Percentiles rank a stretch among this genome's conserved stretches.
Evolutionary conservation across 2,329 filamentous ascomycete genomes (phyloP).

Genomic region (Lasiodiplodia gonubiensis): DNA sequence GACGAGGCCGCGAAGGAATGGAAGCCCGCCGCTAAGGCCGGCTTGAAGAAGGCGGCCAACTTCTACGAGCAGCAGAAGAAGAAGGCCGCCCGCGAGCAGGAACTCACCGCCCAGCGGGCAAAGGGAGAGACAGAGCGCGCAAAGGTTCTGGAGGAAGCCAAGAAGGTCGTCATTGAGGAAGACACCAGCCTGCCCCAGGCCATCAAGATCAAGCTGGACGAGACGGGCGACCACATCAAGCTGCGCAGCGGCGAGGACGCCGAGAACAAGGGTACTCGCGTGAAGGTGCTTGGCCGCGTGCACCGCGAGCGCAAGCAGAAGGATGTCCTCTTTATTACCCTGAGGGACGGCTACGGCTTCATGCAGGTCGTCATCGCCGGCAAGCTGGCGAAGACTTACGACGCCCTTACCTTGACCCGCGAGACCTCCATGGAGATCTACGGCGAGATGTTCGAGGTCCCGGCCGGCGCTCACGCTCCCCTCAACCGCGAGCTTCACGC

Average conservation of each 20-base stretch:
- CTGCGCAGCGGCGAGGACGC: slow-evolving; percentile 58
- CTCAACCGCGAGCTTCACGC: slow-evolving; percentile 87
- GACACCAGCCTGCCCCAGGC: slow-evolving; percentile 75
- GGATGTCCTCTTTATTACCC: slow-evolving; percentile 83
- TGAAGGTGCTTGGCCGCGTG: slow-evolving; percentile 81
- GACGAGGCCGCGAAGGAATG: slow-evolving; percentile 69
- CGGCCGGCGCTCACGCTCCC: slow-evolving; percentile 76
- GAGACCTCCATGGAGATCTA: slow-evolving; percentile 86
- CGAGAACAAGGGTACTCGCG: slow-evolving; percentile 69
- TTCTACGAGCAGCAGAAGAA: slow-evolving; percentile 78
- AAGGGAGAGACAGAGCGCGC: slow-evolving; percentile 74
- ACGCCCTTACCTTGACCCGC: slow-evolving; percentile 81
- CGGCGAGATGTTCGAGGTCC: slow-evolving; percentile 84
- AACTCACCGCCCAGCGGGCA: slow-evolving; percentile 72
- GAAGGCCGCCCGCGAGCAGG: slow-evolving; percentile 80
- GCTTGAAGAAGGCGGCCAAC: slow-evolving; percentile 82
- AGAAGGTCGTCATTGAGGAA: slow-evolving; percentile 74
- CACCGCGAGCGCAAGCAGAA: slow-evolving; percentile 83
- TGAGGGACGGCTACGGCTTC: slow-evolving; percentile 82
- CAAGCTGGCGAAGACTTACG: slow-evolving; percentile 87
- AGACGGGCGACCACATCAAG: slow-evolving; percentile 65
- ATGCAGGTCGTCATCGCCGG: slow-evolving; percentile 85
- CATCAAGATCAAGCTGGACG: slow-evolving; percentile 75
- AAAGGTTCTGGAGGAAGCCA: slow-evolving; percentile 78
- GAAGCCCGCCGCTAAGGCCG: slow-evolving; percentile 83